Conservation (phyloP, 108 stramenopile species). For the Fistulifera solaris region DNA sequence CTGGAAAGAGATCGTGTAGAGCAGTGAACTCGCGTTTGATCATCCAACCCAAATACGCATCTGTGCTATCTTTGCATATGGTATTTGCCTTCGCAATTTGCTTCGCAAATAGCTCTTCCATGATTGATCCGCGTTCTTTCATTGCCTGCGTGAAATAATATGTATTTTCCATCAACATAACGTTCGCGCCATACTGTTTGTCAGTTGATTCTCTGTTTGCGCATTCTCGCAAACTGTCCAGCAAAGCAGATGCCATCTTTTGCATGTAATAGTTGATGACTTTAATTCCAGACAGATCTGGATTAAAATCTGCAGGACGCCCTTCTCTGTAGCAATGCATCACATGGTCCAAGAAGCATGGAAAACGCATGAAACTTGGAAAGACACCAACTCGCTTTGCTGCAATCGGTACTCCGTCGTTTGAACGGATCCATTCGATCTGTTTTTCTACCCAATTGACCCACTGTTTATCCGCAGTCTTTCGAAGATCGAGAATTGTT, state of each 20-base stretch:
- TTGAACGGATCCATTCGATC: constrained; percentile 74
- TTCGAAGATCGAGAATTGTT: constrained; percentile 72
- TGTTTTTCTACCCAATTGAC: constrained; percentile 81
- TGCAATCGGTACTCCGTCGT: constrained; percentile 73
- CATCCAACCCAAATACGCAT: constrained; percentile 87
- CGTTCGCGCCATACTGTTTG: constrained; percentile 76
- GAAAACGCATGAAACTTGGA: constrained; percentile 66
- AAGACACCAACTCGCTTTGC: constrained; percentile 84
- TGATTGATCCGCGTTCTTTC: constrained; percentile 59
- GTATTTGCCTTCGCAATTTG: constrained; percentile 70
- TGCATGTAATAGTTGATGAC: constrained; percentile 79
- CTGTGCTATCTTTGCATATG: constrained; percentile 80
- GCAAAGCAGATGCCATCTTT: constrained; percentile 79
- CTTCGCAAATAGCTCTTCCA: constrained; percentile 62
- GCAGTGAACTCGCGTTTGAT: constrained; percentile 86
- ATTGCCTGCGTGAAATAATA: constrained; percentile 80
- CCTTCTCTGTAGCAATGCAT: constrained; percentile 72
- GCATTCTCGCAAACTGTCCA: constrained; percentile 68
- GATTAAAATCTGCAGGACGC: constrained; percentile 48
- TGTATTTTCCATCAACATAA: constrained; percentile 86
- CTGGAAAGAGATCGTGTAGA: constrained; percentile 74
- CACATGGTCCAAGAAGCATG: constrained; percentile 75
- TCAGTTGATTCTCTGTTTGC: constrained; percentile 73
- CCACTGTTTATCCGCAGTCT: constrained; percentile 85
- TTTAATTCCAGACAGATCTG: constrained; percentile 73